Evolutionary conservation across 306 rosid species (phyloP).

Genomic region (Delonix regia): DNA sequence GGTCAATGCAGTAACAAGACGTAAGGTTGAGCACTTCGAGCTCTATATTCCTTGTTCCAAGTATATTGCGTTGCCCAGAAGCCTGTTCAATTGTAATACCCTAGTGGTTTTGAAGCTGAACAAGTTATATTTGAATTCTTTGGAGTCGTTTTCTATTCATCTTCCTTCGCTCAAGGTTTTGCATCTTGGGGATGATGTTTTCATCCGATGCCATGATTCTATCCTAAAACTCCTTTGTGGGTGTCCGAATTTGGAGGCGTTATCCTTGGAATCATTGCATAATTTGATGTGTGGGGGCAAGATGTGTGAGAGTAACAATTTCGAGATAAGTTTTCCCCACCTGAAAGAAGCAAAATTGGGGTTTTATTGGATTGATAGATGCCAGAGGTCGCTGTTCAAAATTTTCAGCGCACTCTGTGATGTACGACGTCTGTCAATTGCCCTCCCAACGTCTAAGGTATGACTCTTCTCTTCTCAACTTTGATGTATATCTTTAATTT

Average conservation of each 20-base stretch:
- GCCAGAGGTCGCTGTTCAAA: conserved; percentile 10
- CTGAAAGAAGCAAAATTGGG: conserved; percentile 26
- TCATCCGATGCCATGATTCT: conserved; percentile 33
- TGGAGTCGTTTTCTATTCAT: background rate
- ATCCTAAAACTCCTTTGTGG: conserved; percentile 30
- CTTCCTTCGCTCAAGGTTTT: conserved; percentile 33
- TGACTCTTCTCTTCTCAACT: background rate
- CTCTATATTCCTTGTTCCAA: conserved; percentile 24
- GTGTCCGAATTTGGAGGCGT: conserved; percentile 32
- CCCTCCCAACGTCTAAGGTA: conserved; percentile 11
- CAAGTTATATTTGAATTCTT: conserved; percentile 28
- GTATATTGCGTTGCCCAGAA: conserved; percentile 29
- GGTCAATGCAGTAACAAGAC: background rate
- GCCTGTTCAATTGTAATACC: conserved; percentile 31
- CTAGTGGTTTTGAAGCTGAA: conserved; percentile 17
- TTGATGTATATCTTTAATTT: background rate
- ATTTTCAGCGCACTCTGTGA: conserved; percentile 12
- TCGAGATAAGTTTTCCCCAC: background rate
- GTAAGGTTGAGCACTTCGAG: conserved; percentile 18
- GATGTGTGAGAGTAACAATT: conserved; percentile 2
- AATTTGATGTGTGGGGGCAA: conserved; percentile 15
- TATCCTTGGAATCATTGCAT: conserved; percentile 26
- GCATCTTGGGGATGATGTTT: conserved; percentile 38
- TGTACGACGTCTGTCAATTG: conserved; percentile 16
- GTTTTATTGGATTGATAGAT: conserved; percentile 31